Conservation (phyloP, 1,139 yeast species). For the Zygosaccharomyces pseudobailii region DNA sequence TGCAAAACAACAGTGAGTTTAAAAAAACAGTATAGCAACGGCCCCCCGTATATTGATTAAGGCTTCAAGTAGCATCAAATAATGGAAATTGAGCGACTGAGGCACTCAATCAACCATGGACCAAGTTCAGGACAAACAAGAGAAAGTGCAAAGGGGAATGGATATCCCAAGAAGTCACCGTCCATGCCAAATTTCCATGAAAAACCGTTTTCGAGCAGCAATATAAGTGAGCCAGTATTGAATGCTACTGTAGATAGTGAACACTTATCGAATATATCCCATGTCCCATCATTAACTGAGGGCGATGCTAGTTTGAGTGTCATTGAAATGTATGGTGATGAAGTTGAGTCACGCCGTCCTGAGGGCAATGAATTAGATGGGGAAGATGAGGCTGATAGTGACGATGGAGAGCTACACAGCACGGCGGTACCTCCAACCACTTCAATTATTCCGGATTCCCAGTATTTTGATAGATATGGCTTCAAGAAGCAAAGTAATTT, state of each 20-base stretch:
- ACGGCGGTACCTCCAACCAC: conserved; percentile 4
- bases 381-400: conserved; percentile 12
- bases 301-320: conserved; percentile 24
- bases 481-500: conserved; percentile 61
- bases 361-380: conserved; percentile 7
- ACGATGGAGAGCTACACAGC: conserved; percentile 5
- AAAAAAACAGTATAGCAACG: background rate
- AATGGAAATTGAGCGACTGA: conserved; percentile 6
- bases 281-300: conserved; percentile 12
- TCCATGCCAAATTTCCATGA: conserved; percentile 31
- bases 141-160: conserved; percentile 5
- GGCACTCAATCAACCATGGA: conserved; percentile 9
- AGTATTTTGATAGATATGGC: conserved; percentile 71
- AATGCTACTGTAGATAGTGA: conserved; percentile 5
- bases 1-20: background rate
- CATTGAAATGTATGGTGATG: conserved; percentile 29
- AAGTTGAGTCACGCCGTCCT: conserved; percentile 16
- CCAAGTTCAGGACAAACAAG: conserved; percentile 5
- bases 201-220: conserved; percentile 4
- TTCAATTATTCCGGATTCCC: conserved; percentile 9
- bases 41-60: background rate
- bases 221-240: conserved; percentile 12
- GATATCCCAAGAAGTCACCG: conserved; percentile 23
- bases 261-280: conserved; percentile 6
- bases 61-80: background rate